A percentile compares a stretch with the other conserved stretches of the same genome.
Evolutionary conservation across 257 asterid species (phyloP).

Genomic region (Pogostemon cablin): DNA sequence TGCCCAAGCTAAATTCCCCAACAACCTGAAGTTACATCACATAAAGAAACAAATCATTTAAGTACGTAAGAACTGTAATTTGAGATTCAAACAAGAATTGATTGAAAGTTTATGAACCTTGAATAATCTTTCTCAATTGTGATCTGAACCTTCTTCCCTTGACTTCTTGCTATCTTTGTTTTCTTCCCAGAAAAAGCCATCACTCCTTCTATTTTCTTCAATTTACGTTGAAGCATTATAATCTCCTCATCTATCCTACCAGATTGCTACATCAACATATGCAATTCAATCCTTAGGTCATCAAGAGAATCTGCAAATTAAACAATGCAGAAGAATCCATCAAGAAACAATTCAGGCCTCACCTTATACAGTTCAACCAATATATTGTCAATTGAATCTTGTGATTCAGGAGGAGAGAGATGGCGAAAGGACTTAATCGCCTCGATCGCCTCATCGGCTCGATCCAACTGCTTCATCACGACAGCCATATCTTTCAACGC

Average conservation of each 20-base stretch:
- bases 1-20: constrained; percentile 97
- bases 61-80: neutral
- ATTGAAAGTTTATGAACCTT: constrained; percentile 45
- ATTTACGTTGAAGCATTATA: constrained; percentile 57
- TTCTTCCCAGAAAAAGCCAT: constrained; percentile 70
- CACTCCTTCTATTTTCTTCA: constrained; percentile 77
- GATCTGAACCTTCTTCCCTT: constrained; percentile 75
- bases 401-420: constrained; percentile 84
- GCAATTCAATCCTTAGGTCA: neutral
- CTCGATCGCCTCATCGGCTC: constrained; percentile 92
- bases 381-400: constrained; percentile 83
- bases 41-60: constrained; percentile 20
- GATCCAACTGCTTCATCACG: constrained; percentile 82
- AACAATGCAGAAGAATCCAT: neutral
- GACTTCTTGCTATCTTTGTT: constrained; percentile 82
- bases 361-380: constrained; percentile 87
- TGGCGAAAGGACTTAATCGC: constrained; percentile 95
- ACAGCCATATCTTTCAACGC: constrained; percentile 98
- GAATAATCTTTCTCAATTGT: constrained; percentile 85
- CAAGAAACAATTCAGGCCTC: neutral
- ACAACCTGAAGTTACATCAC: constrained; percentile 51
- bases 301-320: neutral
- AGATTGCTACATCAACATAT: constrained; percentile 60
- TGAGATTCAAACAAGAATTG: neutral
- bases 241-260: constrained; percentile 81